These are phyloP conservation scores for Coemansia sp. DNA, from an alignment of 192 early-diverging fungal species.

Conservation along the genomic window DNA sequence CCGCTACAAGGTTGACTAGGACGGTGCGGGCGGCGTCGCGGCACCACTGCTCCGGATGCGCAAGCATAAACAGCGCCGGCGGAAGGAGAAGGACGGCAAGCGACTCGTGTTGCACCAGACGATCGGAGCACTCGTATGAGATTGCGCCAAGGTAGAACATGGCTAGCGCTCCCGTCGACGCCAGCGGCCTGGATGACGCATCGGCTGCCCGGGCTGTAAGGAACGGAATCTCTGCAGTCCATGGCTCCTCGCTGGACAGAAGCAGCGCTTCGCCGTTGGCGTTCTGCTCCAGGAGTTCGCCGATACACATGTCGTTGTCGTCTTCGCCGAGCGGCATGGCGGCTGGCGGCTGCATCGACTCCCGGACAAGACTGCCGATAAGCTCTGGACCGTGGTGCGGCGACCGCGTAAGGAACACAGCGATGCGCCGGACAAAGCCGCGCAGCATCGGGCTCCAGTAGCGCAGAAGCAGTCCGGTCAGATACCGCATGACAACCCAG, in stretches of 20 bases:
- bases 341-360: conserved; percentile 26
- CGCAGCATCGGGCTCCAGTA: conserved; percentile 33
- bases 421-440: conserved; percentile 35
- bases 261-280: conserved; percentile 10
- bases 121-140: conserved; percentile 37
- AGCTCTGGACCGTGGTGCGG: conserved; percentile 24
- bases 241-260: conserved; percentile 18
- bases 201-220: conserved; percentile 1
- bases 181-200: conserved; percentile 7
- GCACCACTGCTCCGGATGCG: conserved; percentile 43
- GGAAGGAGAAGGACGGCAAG: conserved; percentile 25
- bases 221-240: conserved; percentile 30
- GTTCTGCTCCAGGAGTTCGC: conserved; percentile 12
- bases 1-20: conserved; percentile 40
- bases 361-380: conserved; percentile 24
- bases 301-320: neutral
- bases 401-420: conserved; percentile 50
- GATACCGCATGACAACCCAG: conserved; percentile 38
- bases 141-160: conserved; percentile 49
- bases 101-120: conserved; percentile 15
- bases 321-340: conserved; percentile 17
- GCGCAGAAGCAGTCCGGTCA: conserved; percentile 27
- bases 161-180: conserved; percentile 35
- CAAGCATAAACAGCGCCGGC: conserved; percentile 36
- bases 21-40: conserved; percentile 48